phyloP scores from a whole-genome alignment of 2,329 filamentous ascomycete genomes.

The Lomentospora prolificans region DNA sequence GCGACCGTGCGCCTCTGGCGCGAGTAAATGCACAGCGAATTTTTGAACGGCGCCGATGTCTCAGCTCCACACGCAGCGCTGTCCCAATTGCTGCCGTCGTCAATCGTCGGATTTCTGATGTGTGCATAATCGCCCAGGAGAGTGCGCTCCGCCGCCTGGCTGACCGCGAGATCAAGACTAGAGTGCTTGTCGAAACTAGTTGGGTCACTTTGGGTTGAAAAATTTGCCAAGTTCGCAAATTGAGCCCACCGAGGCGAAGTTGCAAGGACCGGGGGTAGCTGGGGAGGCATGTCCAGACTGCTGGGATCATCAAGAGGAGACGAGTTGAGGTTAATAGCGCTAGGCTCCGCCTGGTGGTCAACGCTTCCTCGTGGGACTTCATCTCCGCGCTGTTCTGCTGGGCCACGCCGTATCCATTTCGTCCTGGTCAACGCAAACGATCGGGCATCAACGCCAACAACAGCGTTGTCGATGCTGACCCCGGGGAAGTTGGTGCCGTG shows the following conservation, averaged over 20 bases:
- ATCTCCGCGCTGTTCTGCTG: neutral
- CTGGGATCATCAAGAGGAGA: neutral
- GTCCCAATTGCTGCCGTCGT: too few relatives aligned
- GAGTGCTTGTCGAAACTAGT: neutral
- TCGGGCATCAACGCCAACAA: neutral
- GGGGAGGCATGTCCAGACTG: neutral
- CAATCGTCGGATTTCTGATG: too few relatives aligned
- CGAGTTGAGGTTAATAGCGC: neutral
- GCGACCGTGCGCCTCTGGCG: neutral
- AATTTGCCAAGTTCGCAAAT: neutral
- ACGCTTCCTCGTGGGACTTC: neutral
- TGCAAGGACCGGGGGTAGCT: neutral
- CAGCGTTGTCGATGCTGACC: neutral
- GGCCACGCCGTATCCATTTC: neutral
- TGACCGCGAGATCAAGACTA: conserved; percentile 1
- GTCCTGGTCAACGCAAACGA: neutral
- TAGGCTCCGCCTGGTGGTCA: neutral
- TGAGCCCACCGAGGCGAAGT: neutral
- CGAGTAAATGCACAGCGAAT: neutral
- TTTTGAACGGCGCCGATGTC: neutral
- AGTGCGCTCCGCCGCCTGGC: neutral
- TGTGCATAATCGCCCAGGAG: neutral
- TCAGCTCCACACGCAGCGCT: neutral
- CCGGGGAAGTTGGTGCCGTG: neutral
- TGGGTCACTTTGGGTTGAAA: neutral